phyloP scores from a whole-genome alignment of 2,329 filamentous ascomycete species.

The Fragosphaeria purpurea region DNA sequence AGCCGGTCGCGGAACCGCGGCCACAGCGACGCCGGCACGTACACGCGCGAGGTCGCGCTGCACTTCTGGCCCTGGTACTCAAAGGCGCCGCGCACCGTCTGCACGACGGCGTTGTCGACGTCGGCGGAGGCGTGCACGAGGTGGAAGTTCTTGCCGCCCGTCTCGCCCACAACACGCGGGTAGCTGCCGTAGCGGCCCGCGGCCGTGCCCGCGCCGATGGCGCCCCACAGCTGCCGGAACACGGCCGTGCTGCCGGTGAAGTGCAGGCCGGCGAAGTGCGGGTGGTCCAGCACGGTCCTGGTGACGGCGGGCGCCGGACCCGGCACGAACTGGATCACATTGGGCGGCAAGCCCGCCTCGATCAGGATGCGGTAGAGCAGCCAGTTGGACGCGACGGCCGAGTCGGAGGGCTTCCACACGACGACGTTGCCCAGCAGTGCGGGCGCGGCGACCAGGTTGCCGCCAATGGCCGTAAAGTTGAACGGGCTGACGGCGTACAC shows the following conservation, averaged over 20 bases:
- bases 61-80: constrained; percentile 44
- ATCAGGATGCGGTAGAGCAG: constrained; percentile 81
- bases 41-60: constrained; percentile 41
- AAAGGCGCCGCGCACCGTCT: constrained; percentile 38
- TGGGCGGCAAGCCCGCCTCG: constrained; percentile 78
- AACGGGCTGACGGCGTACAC: constrained; percentile 92
- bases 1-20: constrained; percentile 28
- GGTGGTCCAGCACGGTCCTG: constrained; percentile 63
- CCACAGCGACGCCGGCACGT: constrained; percentile 40
- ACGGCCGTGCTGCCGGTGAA: constrained; percentile 90
- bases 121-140: constrained; percentile 37
- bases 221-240: constrained; percentile 79
- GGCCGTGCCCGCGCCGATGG: constrained; percentile 72
- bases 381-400: constrained; percentile 82
- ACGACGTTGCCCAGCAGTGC: constrained; percentile 91
- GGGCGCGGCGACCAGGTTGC: constrained; percentile 73
- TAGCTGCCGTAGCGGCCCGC: constrained; percentile 77
- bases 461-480: constrained; percentile 94
- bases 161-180: constrained; percentile 40
- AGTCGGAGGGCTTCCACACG: constrained; percentile 92
- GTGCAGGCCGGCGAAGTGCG: constrained; percentile 80
- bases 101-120: constrained; percentile 32
- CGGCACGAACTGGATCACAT: constrained; percentile 89
- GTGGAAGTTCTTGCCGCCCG: constrained; percentile 44
- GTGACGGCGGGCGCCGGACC: constrained; percentile 81